phyloP scores from a whole-genome alignment of 768 basidiomycete species.

The Amanita subjunquillea region DNA sequence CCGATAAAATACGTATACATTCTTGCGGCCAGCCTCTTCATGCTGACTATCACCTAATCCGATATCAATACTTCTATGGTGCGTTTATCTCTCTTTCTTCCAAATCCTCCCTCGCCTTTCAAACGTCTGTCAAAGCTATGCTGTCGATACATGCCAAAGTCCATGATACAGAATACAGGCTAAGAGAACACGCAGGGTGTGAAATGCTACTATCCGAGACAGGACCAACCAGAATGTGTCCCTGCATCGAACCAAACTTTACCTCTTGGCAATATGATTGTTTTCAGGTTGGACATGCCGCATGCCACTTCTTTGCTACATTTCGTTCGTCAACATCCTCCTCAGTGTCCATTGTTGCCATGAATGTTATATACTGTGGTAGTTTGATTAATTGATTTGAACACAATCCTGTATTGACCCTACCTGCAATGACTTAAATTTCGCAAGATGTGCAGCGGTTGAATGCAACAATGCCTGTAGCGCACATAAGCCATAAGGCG shows the following conservation, averaged over 20 bases:
- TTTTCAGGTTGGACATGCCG: slow-evolving; percentile 50
- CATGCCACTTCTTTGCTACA: slow-evolving; percentile 46
- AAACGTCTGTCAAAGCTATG: too few species aligned
- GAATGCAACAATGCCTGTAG: slow-evolving; percentile 31
- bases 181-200: neutral
- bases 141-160: too few species aligned
- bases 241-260: slow-evolving; percentile 46
- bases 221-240: slow-evolving; percentile 2
- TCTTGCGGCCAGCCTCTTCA: too few species aligned
- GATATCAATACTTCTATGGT: too few species aligned
- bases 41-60: too few species aligned
- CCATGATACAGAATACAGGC: neutral
- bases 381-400: neutral
- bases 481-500: slow-evolving; percentile 2
- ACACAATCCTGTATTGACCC: neutral
- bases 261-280: slow-evolving; percentile 56
- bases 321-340: slow-evolving; percentile 30
- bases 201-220: neutral
- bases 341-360: slow-evolving; percentile 31
- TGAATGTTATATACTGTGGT: slow-evolving; percentile 47
- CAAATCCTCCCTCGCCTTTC: too few species aligned
- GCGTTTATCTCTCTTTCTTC: too few species aligned
- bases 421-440: slow-evolving; percentile 28
- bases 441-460: slow-evolving; percentile 25
- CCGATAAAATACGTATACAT: too few species aligned